These are phyloP conservation scores for Blastocystis sp. DNA, from an alignment of 352 stramenopile species.

Conservation along the genomic window DNA sequence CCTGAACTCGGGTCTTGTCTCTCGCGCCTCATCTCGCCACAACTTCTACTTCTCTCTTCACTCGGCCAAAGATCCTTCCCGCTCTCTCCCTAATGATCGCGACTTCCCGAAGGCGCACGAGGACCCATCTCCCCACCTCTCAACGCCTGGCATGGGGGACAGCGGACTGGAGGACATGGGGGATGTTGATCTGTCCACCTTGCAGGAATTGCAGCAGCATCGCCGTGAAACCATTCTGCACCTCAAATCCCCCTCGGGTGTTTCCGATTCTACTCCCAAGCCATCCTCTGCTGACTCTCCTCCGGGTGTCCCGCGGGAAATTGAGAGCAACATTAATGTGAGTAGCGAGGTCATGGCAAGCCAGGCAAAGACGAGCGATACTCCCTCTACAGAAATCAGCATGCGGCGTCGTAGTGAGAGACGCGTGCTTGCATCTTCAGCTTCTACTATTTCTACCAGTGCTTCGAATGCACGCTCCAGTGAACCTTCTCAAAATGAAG, in stretches of 20 bases:
- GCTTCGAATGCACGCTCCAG: not conserved
- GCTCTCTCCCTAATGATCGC: not conserved
- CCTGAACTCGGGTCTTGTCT: not conserved
- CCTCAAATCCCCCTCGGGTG: no score
- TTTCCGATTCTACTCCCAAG: no score
- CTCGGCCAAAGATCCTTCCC: not conserved
- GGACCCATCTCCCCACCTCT: not conserved
- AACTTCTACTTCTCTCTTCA: not conserved
- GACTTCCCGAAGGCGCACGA: not conserved
- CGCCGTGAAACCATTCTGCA: not conserved
- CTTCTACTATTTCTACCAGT: no score
- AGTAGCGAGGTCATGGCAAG: not conserved
- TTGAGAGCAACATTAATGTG: not conserved
- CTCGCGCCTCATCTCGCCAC: not conserved
- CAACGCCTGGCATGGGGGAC: not conserved
- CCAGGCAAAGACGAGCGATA: no score
- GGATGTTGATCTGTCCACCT: not conserved
- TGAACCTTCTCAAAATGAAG: not conserved
- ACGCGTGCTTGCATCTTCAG: no score
- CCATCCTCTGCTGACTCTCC: no score
- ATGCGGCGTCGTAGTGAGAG: no score
- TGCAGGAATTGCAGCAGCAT: not conserved
- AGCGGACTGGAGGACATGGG: conserved; percentile 29
- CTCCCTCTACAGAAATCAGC: no score
- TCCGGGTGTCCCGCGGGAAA: no score